Evolutionary conservation across 108 stramenopile genomes (phyloP).

Genomic region (Skeletonema tropicum): DNA sequence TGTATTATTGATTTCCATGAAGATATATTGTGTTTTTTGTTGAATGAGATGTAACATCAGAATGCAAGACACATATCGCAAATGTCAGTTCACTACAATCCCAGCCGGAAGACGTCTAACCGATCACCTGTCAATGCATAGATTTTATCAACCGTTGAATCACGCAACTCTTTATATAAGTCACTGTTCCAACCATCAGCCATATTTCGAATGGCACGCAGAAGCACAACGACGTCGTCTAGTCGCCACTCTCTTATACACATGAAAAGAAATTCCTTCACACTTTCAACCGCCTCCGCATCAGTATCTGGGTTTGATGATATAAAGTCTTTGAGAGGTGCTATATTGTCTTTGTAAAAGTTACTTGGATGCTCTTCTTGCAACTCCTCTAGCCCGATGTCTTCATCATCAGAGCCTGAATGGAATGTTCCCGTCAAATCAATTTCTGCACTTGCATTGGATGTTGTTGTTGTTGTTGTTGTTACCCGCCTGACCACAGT

Average conservation of each 20-base stretch:
- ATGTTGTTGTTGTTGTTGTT: conserved; percentile 4
- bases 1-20: not conserved
- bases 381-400: not conserved
- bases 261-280: conserved; percentile 53
- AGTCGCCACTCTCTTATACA: conserved; percentile 55
- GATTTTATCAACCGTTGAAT: conserved; percentile 27
- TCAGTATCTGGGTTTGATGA: conserved; percentile 43
- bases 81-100: conserved; percentile 7
- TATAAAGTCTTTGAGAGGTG: conserved; percentile 64
- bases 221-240: conserved; percentile 51
- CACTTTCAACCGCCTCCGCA: conserved; percentile 31
- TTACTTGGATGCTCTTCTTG: conserved; percentile 1
- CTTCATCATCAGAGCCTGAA: not conserved
- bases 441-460: not conserved
- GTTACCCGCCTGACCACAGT: not conserved
- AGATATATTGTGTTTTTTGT: not conserved
- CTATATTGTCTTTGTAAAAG: conserved; percentile 61
- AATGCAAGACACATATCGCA: not conserved
- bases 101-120: conserved; percentile 26
- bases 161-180: conserved; percentile 16
- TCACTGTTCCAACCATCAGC: conserved; percentile 52
- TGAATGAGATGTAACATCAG: no score
- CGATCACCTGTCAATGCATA: conserved; percentile 8
- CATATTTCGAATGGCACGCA: conserved; percentile 60
- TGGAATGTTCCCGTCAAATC: conserved; percentile 1